phyloP scores from a whole-genome alignment of 192 early-diverging fungal species.

The Entomortierella chlamydospora region DNA sequence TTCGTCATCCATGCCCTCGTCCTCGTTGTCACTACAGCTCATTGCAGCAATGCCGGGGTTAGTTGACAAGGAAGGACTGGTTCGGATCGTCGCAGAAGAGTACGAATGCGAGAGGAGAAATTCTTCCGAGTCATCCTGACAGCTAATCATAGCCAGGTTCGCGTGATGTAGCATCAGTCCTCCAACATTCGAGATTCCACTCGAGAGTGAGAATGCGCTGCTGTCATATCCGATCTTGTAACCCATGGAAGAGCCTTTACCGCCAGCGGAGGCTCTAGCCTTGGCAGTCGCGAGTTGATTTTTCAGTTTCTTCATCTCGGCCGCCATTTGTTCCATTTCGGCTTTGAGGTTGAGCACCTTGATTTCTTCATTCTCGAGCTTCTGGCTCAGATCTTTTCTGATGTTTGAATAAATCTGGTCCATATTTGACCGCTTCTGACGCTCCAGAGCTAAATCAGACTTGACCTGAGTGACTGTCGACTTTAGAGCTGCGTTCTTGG shows the following conservation, averaged over 20 bases:
- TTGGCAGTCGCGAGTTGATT: conserved; percentile 2
- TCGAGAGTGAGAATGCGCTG: conserved; percentile 26
- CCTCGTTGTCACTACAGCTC: conserved; percentile 25
- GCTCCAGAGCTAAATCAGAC: conserved; percentile 35
- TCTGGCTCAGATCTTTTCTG: conserved; percentile 27
- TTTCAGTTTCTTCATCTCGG: conserved; percentile 30
- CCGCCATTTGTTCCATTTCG: conserved; percentile 20
- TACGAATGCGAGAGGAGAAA: conserved; percentile 25
- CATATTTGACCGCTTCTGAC: conserved; percentile 23
- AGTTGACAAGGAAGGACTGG: not conserved
- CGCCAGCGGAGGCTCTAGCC: not conserved
- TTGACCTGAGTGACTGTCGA: conserved; percentile 20
- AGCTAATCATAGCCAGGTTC: conserved; percentile 13
- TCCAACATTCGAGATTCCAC: conserved; percentile 24
- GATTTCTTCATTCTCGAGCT: conserved; percentile 31
- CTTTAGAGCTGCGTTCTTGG: conserved; percentile 28
- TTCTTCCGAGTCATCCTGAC: conserved; percentile 44
- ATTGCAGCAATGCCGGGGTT: not conserved
- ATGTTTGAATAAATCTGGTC: conserved; percentile 37
- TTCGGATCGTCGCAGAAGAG: not conserved
- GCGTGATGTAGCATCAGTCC: conserved; percentile 14
- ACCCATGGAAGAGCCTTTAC: not conserved
- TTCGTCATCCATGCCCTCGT: conserved; percentile 41
- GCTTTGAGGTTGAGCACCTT: conserved; percentile 21
- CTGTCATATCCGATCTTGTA: conserved; percentile 34